Conservation (phyloP, 495 filamentous ascomycete species). For the Penicillium longicatenatum region DNA sequence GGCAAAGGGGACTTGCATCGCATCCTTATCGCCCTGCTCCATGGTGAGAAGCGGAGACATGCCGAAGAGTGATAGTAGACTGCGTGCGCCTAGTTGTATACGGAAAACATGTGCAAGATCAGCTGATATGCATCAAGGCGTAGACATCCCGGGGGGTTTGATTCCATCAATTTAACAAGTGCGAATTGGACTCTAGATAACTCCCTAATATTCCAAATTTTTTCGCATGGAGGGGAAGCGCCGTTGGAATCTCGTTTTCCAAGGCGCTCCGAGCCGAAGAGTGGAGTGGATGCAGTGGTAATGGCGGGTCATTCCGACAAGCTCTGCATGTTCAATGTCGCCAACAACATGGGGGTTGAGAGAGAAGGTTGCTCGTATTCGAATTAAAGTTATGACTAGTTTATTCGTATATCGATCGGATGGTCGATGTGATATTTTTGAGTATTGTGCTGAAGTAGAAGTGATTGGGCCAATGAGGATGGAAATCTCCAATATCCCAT, state of each 20-base stretch:
- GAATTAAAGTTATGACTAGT: background rate
- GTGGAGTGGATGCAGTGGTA: conserved; percentile 1
- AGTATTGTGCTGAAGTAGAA: too few species aligned
- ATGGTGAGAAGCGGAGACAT: conserved; percentile 7
- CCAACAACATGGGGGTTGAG: background rate
- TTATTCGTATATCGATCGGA: too few species aligned
- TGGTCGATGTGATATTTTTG: too few species aligned
- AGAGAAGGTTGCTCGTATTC: background rate
- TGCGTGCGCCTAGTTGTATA: too few species aligned
- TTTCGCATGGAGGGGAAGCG: background rate
- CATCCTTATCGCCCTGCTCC: background rate
- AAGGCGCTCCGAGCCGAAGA: conserved; percentile 20
- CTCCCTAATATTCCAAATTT: too few species aligned
- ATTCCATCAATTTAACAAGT: too few species aligned
- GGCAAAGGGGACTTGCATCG: conserved; percentile 28
- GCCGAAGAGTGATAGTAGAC: too few species aligned
- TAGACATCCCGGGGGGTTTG: too few species aligned
- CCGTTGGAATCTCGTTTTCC: background rate
- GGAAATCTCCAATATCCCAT: background rate
- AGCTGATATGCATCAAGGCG: too few species aligned
- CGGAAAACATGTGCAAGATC: too few species aligned
- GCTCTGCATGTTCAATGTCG: background rate
- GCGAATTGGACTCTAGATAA: too few species aligned
- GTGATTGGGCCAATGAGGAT: too few species aligned
- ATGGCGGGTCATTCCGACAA: conserved; percentile 9